Base-by-base conservation (phyloP, 768 basidiomycete species). In the Hypholoma sublateritium region DNA sequence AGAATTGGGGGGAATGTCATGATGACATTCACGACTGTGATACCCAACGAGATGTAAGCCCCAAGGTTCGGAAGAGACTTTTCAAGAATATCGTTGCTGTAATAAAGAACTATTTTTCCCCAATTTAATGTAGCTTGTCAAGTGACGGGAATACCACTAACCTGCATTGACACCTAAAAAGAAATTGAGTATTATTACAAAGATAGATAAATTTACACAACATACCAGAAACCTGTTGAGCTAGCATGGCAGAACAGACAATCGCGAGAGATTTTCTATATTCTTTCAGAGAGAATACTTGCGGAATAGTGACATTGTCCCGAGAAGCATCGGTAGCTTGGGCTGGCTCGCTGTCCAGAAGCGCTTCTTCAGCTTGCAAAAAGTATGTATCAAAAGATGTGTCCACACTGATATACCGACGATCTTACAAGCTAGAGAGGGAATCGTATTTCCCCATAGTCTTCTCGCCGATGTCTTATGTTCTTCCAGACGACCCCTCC, bases 1-100 rank as follows among this genome's bases (percentile, higher is more conserved):
- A 94, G 75, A 36, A 97, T 88, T 4, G 94, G 89, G 7, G 93
- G 91, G 68, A 94, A 89, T 1, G 90, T 88, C 86, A 88, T 87
- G 69, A 73, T 76, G 72, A 88, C 88, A 67, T 97, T 97, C 57
- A 95, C 85, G 32, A 92, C 66, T 0, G 93, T 89, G 50, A 96
- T 91, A 16, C 86, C 89, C 2, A 97, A 71, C 1, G 93, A 94
- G 17, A 95, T 82, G 62, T 91, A 88, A 17, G 91, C 84, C 0
- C 90, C 94, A 21, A 87, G 69, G 16, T 89, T 80, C 14, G 94
- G 93, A 53, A 97, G 75, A 2, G 92, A 80, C 57, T 83, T 88
- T 22, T 86, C 83, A 22, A 97, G 80, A 61, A 97, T 97, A 47
- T 87, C 83, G 62, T 93, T 95, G 72, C 89, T 92, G 73, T 95